Conservation (phyloP, 257 asterid species). For the Ehretia macrophylla region DNA sequence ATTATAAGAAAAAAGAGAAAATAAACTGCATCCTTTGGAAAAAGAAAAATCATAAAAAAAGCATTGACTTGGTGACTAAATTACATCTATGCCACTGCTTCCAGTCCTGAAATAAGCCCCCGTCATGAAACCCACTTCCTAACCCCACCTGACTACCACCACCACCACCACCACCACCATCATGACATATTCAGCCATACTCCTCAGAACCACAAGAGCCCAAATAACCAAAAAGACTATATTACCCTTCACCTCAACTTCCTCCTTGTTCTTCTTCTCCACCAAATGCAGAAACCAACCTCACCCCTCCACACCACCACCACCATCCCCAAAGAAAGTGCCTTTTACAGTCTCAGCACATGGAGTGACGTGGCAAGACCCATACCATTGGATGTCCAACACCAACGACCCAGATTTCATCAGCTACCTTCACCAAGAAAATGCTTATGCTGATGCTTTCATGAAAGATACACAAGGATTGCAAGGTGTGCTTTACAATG, state of each 20-base stretch:
- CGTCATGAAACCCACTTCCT: not conserved
- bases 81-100: not conserved
- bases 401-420: slow-evolving; percentile 70
- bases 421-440: slow-evolving; percentile 60
- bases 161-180: not conserved
- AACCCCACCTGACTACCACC: not conserved
- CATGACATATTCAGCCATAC: slow-evolving; percentile 23
- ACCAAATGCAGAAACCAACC: slow-evolving; percentile 38
- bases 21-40: too few relatives aligned
- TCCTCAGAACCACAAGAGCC: slow-evolving; percentile 13
- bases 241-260: slow-evolving; percentile 12
- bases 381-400: slow-evolving; percentile 85
- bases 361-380: slow-evolving; percentile 66
- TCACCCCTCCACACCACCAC: slow-evolving; percentile 14
- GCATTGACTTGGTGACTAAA: too few relatives aligned
- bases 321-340: slow-evolving; percentile 50
- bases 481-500: slow-evolving; percentile 54
- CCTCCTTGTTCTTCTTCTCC: slow-evolving; percentile 40
- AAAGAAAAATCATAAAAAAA: too few relatives aligned
- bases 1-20: too few relatives aligned
- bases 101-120: not conserved
- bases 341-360: slow-evolving; percentile 63
- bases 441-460: slow-evolving; percentile 62
- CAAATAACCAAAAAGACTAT: slow-evolving; percentile 21
- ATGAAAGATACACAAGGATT: slow-evolving; percentile 60